Evolutionary conservation across 2,329 filamentous ascomycete species (phyloP).

Genomic region (Aspergillus jensenii): DNA sequence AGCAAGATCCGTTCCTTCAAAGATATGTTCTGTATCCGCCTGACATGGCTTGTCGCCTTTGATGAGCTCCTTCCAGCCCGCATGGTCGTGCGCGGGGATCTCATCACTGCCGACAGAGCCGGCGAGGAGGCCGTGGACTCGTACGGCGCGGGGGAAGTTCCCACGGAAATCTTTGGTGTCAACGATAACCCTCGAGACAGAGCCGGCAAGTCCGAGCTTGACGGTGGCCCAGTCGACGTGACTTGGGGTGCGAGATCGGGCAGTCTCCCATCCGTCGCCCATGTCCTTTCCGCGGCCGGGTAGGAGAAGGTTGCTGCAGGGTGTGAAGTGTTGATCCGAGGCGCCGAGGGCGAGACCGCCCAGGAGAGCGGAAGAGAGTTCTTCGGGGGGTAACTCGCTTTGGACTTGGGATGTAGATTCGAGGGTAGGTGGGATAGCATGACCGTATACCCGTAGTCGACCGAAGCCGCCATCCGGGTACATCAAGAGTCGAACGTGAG

Average conservation of each 20-base stretch:
- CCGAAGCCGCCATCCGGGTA: conserved; percentile 49
- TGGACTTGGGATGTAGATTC: background rate
- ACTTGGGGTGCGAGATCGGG: conserved; percentile 37
- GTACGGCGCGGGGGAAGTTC: conserved; percentile 43
- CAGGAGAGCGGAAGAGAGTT: conserved; percentile 42
- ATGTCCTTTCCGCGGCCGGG: conserved; percentile 46
- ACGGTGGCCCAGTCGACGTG: conserved; percentile 46
- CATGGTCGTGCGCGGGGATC: conserved; percentile 34
- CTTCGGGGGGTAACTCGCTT: conserved; percentile 26
- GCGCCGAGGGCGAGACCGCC: conserved; percentile 41
- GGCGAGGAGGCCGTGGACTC: conserved; percentile 37
- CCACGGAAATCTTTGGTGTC: conserved; percentile 49
- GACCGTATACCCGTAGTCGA: conserved; percentile 43
- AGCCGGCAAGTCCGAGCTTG: conserved; percentile 40
- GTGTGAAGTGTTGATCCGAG: conserved; percentile 45
- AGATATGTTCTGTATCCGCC: conserved; percentile 44
- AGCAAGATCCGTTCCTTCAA: conserved; percentile 51
- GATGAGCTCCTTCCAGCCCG: conserved; percentile 39
- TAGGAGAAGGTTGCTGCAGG: conserved; percentile 40
- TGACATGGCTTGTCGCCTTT: conserved; percentile 37
- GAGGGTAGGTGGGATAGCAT: conserved; percentile 37
- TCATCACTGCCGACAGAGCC: conserved; percentile 16
- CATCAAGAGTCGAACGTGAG: conserved; percentile 46
- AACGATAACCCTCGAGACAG: conserved; percentile 39
- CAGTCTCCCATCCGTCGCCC: conserved; percentile 48